A percentile compares a stretch with the other conserved stretches of the same genome.
These are phyloP conservation scores for Raphanus raphanistrum DNA, from an alignment of 345 rosid species.

Conservation along the genomic window DNA sequence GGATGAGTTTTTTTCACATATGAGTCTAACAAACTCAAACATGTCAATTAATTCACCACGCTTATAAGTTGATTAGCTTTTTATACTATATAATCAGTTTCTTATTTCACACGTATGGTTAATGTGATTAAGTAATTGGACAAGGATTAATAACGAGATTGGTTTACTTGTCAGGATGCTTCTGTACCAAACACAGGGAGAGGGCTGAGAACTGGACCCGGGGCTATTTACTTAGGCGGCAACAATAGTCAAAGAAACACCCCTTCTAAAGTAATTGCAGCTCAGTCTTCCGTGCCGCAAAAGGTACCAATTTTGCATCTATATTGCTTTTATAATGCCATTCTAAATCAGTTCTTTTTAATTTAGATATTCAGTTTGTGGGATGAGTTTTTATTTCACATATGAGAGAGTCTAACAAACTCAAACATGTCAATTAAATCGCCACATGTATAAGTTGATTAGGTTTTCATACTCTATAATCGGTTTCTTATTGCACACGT, in stretches of 20 bases:
- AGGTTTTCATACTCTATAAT: background rate
- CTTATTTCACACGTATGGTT: background rate
- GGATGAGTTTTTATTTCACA: background rate
- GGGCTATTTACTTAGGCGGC: background rate
- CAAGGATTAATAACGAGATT: background rate
- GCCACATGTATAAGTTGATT: background rate
- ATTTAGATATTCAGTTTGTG: background rate
- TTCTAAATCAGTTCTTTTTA: background rate
- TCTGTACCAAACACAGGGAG: background rate
- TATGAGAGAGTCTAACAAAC: background rate
- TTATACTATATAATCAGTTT: background rate
- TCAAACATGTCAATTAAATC: background rate
- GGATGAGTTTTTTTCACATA: background rate
- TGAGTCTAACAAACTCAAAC: background rate
- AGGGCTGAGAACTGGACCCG: background rate
- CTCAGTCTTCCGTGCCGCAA: slow-evolving; percentile 41
- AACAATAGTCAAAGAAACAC: background rate
- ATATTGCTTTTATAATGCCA: background rate
- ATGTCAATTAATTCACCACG: background rate
- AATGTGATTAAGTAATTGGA: background rate
- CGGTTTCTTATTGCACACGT: background rate
- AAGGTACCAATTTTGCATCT: slow-evolving; percentile 47
- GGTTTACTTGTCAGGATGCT: too few relatives aligned
- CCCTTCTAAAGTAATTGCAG: slow-evolving; percentile 18
- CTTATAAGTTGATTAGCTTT: background rate